Base-by-base conservation (phyloP, 805 yeast genomes). In the Candida berthetii region DNA sequence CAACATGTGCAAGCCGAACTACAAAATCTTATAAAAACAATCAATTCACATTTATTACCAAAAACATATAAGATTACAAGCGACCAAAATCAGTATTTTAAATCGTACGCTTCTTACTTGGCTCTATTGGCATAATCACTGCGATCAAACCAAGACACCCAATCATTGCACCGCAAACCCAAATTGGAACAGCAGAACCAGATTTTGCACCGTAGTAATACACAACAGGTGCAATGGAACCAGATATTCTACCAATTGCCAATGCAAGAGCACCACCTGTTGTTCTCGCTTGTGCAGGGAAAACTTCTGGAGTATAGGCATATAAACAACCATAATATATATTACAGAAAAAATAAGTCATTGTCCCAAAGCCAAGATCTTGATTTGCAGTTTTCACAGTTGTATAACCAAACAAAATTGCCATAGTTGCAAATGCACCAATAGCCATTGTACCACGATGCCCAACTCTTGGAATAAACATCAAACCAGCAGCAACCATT, bases 281-380 rank as follows among this genome's bases (percentile, higher is more conserved):
- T 14, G 80, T 80, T 55, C 77, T 60, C 16, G 69, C 66, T 39
- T 64, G 57, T 0, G 76, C 61, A 32, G 80, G 80, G 57, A 80
- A 69, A 19, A 76, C 74, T 53, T 80, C 84, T 0, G 85, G 86
- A 3, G 85, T 78, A 53, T 77, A 79, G 4, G 85, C 85, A 51
- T 78, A 80, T 17, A 80, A 59, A 18, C 75, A 72, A 4, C 80
- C 82, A 54, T 76, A 79, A 53, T 75, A 75, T 42, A 77, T 64
- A 56, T 69, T 65, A 43, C 70, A 51, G 42, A 66, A 64, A 53
- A 71, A 58, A 45, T 74, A 76, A 16, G 82, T 75, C 29, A 72
- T 71, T 11, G 73, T 58, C 29, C 68, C 62, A 39, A 71, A 65
- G 6, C 69, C 74, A 38, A 81, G 78, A 54, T 76, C 78, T 57